Evolutionary conservation across 2,329 filamentous ascomycete species (phyloP).

Genomic region (Thelonectria olida): DNA sequence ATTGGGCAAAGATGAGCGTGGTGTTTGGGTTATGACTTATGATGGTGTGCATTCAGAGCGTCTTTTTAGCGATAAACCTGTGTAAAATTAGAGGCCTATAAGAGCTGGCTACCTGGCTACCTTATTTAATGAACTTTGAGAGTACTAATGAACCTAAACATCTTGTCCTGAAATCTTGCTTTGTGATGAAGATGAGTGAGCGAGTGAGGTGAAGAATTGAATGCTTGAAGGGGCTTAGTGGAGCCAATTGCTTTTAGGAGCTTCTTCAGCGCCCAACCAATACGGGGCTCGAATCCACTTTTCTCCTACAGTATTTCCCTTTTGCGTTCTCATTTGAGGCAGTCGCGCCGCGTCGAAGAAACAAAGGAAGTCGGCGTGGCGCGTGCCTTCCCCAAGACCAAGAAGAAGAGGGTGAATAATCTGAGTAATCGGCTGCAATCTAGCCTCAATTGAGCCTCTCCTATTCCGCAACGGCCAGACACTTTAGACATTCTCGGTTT

Average conservation of each 20-base stretch:
- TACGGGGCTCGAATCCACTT: not conserved
- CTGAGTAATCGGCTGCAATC: not conserved
- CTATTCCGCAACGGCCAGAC: not conserved
- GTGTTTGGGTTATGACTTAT: slow-evolving; percentile 16
- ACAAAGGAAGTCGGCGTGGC: not conserved
- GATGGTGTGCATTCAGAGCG: slow-evolving; percentile 14
- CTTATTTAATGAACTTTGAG: not conserved
- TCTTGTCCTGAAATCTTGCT: too few relatives aligned
- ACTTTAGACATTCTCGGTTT: not conserved
- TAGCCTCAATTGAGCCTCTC: not conserved
- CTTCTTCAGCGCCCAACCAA: not conserved
- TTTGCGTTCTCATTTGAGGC: not conserved
- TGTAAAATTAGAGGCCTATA: not conserved
- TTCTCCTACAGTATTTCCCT: not conserved
- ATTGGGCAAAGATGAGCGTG: not conserved
- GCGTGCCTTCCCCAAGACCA: not conserved
- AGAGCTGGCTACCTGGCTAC: too few relatives aligned
- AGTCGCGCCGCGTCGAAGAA: not conserved
- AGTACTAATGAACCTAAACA: not conserved
- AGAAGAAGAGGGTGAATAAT: not conserved
- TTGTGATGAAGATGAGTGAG: too few relatives aligned
- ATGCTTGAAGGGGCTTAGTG: not conserved
- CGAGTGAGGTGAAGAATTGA: not conserved
- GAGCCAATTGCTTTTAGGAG: not conserved
- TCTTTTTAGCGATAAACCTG: slow-evolving; percentile 8